Base-by-base conservation (phyloP, 805 yeast species). In the Candida sakaeoensis region DNA sequence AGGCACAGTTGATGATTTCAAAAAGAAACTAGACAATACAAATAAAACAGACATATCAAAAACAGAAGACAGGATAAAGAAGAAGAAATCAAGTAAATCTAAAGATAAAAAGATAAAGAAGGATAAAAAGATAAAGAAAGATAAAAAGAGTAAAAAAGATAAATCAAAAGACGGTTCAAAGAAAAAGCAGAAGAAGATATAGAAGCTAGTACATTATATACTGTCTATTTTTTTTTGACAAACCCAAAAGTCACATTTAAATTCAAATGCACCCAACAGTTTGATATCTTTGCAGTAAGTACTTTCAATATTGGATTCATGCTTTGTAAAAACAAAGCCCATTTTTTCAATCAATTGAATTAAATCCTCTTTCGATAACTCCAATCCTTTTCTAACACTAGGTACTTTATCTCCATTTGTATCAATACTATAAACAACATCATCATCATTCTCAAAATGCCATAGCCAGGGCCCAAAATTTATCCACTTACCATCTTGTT, bases 241-340 rank as follows among this genome's bases (percentile, higher is more conserved):
- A 2, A 82, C 77, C 89, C 89, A 84, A 50, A 63, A 84, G 43
- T 80, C 85, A 51, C 89, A 81, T 17, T 74, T 62, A 51, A 82
- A 84, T 4, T 55, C 56, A 68, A 73, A 82, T 1, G 70, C 64
- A 0, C 84, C 83, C 50, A 81, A 58, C 1, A 78, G 57, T 37
- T 58, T 52, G 0, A 53, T 49, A 49, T 80, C 85, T 2, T 71
- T 61, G 12, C 82, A 72, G 52, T 85, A 85, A 0, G 73, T 65
- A 6, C 80, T 61, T 13, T 67, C 61, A 9, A 80, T 63, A 1
- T 55, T 68, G 1, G 68, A 55, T 44, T 72, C 75, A 23, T 60
- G 63, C 38, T 72, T 60, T 4, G 60, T 56, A 36, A 85, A 61
- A 12, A 46, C 53, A 56, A 84, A 82, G 1, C 86, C 85, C 29